Base-by-base conservation (phyloP, 164 flowering plant genomes). In the Vitis labrusca region DNA sequence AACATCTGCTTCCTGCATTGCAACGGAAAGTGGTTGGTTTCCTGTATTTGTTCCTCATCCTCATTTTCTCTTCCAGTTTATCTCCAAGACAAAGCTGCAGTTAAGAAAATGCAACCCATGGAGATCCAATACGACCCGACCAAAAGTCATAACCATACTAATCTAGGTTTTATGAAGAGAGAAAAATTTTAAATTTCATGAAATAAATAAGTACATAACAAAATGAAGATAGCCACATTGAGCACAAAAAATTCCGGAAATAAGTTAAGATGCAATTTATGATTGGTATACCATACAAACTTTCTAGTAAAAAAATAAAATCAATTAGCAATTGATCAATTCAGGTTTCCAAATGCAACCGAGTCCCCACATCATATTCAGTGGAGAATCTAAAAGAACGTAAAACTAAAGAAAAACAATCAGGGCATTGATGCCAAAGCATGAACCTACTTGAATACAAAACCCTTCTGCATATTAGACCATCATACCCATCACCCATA, bases 1-100 rank as follows among this genome's bases (percentile, higher is more conserved):
- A 78, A 72, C 88, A 87, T 84, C 88, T 87, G 86, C 84, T 83
- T 77, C 98, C 93, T 85, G 94, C 91, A 90, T 85, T 80, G 92
- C 88, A 91, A 88, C 58, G 74, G 73, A 89, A 85, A 86, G 85
- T 66, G 67, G 89, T 87, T 85, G 95, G 80, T 87, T 89, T 93
- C 83, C 85, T 77, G 81, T 80, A 79, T 88, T 84, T 93, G 95
- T 87, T 91, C 90, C 84, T 86, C 84, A 79, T 82, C 96, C 86
- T 84, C 93, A 85, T 84, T 83, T 73, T 78, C 78, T 73, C 74
- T 74, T 78, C 82, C 78, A 68, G 60, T 78, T 74, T 80, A 85
- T 82, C 92, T 84, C 89, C 91, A 84, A 78, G 79, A 83, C 44
- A 82, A 80, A 71, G 84, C 89, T 82, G 88, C 84, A 84, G 66